Evolutionary conservation across 2,329 filamentous ascomycete species (phyloP).

Genomic region (Alternaria triticimaculans): DNA sequence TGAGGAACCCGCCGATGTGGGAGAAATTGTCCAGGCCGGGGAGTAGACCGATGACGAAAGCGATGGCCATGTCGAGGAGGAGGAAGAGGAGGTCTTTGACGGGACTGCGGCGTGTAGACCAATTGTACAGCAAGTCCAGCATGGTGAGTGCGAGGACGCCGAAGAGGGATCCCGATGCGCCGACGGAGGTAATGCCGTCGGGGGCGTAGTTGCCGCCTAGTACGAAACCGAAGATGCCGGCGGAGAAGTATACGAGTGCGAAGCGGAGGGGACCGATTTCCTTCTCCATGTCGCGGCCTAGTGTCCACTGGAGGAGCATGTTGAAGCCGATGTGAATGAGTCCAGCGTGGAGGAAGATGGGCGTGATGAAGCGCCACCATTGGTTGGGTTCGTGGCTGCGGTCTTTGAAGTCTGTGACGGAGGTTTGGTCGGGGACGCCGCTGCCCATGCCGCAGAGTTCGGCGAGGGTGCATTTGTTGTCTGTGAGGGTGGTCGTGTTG

Average conservation of each 20-base stretch:
- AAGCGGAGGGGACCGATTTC: conserved; percentile 89
- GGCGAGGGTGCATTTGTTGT: conserved; percentile 71
- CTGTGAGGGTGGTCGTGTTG: conserved; percentile 68
- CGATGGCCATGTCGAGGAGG: conserved; percentile 81
- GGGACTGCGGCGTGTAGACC: conserved; percentile 78
- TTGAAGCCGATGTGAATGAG: conserved; percentile 97
- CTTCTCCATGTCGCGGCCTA: conserved; percentile 91
- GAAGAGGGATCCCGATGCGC: conserved; percentile 89
- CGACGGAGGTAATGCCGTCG: conserved; percentile 77
- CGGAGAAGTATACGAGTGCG: conserved; percentile 84
- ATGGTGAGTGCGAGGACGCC: conserved; percentile 88
- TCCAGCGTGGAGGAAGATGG: conserved; percentile 94
- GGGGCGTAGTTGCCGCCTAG: conserved; percentile 93
- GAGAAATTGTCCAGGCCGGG: conserved; percentile 97
- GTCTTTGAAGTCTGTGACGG: conserved; percentile 59
- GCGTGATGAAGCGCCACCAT: conserved; percentile 95
- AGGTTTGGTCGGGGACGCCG: conserved; percentile 71
- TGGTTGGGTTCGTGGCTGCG: conserved; percentile 77
- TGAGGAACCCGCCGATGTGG: conserved; percentile 94
- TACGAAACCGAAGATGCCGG: conserved; percentile 95
- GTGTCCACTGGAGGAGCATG: conserved; percentile 85
- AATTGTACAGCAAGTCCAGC: conserved; percentile 91
- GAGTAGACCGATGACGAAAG: conserved; percentile 88
- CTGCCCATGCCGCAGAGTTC: conserved; percentile 82
- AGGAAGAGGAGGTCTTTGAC: conserved; percentile 88